Conservation (phyloP, 768 basidiomycete species). For the Naganishia vishniacii region DNA sequence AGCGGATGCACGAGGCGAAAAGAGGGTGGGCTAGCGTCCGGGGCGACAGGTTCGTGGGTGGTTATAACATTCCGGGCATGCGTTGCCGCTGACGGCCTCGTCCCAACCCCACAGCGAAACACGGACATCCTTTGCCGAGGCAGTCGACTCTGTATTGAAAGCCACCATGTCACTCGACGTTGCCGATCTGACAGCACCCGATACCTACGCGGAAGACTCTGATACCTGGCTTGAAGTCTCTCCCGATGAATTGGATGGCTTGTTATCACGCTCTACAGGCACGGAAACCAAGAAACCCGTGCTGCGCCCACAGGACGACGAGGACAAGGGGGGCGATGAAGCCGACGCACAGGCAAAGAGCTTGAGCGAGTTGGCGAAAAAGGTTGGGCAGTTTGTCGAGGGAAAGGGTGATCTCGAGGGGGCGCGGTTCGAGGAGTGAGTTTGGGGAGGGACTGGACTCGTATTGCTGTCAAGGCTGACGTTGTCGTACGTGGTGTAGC, state of each 20-base stretch:
- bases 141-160: constrained; percentile 63
- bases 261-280: constrained; percentile 53
- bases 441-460: no score
- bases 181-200: constrained; percentile 30
- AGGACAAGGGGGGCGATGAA: constrained; percentile 53
- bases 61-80: no score
- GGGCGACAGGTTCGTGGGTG: constrained; percentile 70
- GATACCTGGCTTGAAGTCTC: constrained; percentile 86
- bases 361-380: constrained; percentile 69
- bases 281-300: constrained; percentile 53
- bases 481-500: constrained; percentile 51
- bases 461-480: neutral
- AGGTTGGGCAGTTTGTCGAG: constrained; percentile 84
- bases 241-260: constrained; percentile 66
- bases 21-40: constrained; percentile 61
- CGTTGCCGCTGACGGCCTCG: no score
- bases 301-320: constrained; percentile 21
- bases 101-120: constrained; percentile 52
- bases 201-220: constrained; percentile 56
- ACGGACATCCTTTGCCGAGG: constrained; percentile 69
- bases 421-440: constrained; percentile 84
- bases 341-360: constrained; percentile 64
- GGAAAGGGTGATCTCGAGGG: constrained; percentile 85
- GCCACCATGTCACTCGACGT: constrained; percentile 42
- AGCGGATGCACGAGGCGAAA: constrained; percentile 66